Evolutionary conservation across 2,329 filamentous ascomycete species (phyloP).

Genomic region (Pseudogymnoascus sp.): DNA sequence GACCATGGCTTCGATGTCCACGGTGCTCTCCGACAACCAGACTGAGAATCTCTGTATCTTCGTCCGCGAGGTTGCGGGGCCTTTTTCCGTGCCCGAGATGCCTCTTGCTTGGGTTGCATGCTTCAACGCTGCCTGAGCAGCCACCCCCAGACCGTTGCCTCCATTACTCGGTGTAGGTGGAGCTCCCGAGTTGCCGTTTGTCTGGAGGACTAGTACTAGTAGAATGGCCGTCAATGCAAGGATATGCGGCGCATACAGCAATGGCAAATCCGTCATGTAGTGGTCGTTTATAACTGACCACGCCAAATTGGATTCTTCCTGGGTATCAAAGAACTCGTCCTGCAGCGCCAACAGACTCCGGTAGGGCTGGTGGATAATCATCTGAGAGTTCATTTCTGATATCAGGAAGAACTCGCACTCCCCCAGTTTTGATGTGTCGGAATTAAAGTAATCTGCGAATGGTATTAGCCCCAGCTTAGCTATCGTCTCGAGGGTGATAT

Average conservation of each 20-base stretch:
- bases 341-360: slow-evolving; percentile 60
- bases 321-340: slow-evolving; percentile 50
- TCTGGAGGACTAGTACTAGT: slow-evolving; percentile 60
- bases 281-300: slow-evolving; percentile 70
- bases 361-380: slow-evolving; percentile 70
- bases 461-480: slow-evolving; percentile 16
- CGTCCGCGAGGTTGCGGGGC: slow-evolving; percentile 19
- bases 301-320: slow-evolving; percentile 59
- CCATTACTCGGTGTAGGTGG: slow-evolving; percentile 37
- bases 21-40: slow-evolving; percentile 64
- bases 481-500: neutral
- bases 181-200: slow-evolving; percentile 36
- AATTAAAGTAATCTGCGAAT: slow-evolving; percentile 51
- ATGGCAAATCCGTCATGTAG: slow-evolving; percentile 63
- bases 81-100: slow-evolving; percentile 18
- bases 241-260: slow-evolving; percentile 62
- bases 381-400: slow-evolving; percentile 66
- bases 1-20: slow-evolving; percentile 63
- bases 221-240: slow-evolving; percentile 66
- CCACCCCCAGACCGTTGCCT: slow-evolving; percentile 30
- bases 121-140: slow-evolving; percentile 29
- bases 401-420: slow-evolving; percentile 72
- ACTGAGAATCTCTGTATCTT: slow-evolving; percentile 50
- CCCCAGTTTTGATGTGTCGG: slow-evolving; percentile 62
- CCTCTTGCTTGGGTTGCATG: slow-evolving; percentile 23